Percentiles rank a stretch among this genome's conserved stretches.
These are phyloP conservation scores for Fusarium floridanum DNA, from an alignment of 2,329 filamentous ascomycete genomes.

Conservation along the genomic window DNA sequence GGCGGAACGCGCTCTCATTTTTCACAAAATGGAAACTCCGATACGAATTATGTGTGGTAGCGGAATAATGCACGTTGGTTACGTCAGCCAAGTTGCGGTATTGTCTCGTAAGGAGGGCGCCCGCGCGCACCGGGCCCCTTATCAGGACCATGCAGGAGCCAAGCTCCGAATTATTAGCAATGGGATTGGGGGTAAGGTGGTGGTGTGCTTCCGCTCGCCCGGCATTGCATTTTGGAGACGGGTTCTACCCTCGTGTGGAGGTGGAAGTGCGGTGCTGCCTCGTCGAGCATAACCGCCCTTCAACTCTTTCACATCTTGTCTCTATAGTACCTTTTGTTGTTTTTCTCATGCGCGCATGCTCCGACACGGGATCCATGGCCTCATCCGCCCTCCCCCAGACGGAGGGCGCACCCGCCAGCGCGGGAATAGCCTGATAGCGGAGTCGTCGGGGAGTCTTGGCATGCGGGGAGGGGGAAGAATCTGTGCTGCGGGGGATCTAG, in stretches of 20 bases:
- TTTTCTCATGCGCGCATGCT: background rate
- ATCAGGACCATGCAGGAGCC: constrained; percentile 11
- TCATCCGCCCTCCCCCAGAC: background rate
- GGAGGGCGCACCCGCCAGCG: background rate
- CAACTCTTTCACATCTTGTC: background rate
- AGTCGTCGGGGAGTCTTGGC: constrained; percentile 21
- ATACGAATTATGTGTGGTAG: background rate
- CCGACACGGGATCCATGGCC: background rate
- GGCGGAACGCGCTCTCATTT: background rate
- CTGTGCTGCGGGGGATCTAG: constrained; percentile 15
- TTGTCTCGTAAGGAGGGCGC: background rate
- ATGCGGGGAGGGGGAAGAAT: constrained; percentile 15
- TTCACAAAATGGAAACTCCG: constrained; percentile 5
- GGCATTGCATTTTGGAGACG: background rate
- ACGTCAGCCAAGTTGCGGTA: constrained; percentile 6
- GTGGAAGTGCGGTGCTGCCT: background rate
- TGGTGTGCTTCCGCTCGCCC: constrained; percentile 24
- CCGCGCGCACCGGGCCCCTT: background rate
- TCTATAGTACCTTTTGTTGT: background rate
- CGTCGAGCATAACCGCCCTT: constrained; percentile 17
- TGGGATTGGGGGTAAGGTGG: background rate
- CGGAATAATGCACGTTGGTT: background rate
- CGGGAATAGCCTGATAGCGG: constrained; percentile 10
- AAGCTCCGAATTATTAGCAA: constrained; percentile 7
- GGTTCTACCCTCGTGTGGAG: background rate